Conservation (phyloP, 2,329 filamentous ascomycete species). For the Paradendryphiella salina region DNA sequence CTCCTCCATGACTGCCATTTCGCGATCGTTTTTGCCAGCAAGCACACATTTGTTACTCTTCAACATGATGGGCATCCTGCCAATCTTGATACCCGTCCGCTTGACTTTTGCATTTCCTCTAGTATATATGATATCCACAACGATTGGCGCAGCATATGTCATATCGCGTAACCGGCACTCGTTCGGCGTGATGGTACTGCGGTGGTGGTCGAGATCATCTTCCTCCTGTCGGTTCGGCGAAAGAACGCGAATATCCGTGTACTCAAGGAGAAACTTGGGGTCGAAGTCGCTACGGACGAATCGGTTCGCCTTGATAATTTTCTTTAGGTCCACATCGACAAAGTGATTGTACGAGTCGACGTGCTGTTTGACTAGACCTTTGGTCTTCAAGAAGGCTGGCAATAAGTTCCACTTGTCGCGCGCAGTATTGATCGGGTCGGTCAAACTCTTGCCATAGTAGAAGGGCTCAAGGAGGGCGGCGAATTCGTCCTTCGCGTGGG, state of each 20-base stretch:
- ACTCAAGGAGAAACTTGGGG: constrained; percentile 86
- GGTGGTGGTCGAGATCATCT: constrained; percentile 59
- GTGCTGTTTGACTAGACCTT: constrained; percentile 94
- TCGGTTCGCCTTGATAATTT: constrained; percentile 90
- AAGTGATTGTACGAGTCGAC: constrained; percentile 99
- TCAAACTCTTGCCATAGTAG: constrained; percentile 68
- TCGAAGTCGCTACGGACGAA: constrained; percentile 90
- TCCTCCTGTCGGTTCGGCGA: constrained; percentile 77
- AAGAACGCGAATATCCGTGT: constrained; percentile 87
- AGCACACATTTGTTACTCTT: constrained; percentile 92
- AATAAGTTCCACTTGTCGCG: constrained; percentile 95
- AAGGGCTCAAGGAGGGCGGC: constrained; percentile 69
- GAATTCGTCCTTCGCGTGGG: constrained; percentile 55
- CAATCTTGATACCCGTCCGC: constrained; percentile 75
- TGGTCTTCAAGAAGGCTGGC: constrained; percentile 97
- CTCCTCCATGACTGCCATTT: constrained; percentile 93
- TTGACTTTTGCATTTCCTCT: constrained; percentile 76
- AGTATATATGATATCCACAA: constrained; percentile 89
- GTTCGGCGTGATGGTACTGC: constrained; percentile 76
- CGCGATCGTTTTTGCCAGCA: constrained; percentile 76
- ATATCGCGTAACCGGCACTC: constrained; percentile 95
- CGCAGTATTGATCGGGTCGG: constrained; percentile 70
- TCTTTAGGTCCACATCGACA: constrained; percentile 92
- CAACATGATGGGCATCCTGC: constrained; percentile 94
- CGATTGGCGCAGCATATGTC: constrained; percentile 95